These are phyloP conservation scores for Monoraphidium neglectum DNA, from an alignment of 139 green algal species.

Conservation along the genomic window DNA sequence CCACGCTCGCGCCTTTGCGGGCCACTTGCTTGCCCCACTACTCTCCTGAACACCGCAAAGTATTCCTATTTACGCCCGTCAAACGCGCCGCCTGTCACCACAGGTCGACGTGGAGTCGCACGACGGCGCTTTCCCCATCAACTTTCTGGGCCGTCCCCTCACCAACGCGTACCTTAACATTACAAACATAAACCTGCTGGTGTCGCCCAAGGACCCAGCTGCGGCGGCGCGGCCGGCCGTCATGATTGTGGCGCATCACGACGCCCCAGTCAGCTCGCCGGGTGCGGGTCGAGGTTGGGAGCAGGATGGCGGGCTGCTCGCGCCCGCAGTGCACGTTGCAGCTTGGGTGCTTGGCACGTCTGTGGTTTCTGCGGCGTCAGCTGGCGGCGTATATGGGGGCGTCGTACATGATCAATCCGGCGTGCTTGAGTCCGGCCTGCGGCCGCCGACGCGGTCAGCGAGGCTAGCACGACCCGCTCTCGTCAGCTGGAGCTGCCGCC, in stretches of 20 bases:
- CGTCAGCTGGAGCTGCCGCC: too few relatives aligned
- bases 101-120: background rate
- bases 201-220: slow-evolving; percentile 4
- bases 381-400: background rate
- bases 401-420: background rate
- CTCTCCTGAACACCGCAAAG: background rate
- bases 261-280: slow-evolving; percentile 24
- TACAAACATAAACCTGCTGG: slow-evolving; percentile 27
- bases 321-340: background rate
- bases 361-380: background rate
- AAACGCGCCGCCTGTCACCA: background rate
- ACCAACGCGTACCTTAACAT: slow-evolving; percentile 25
- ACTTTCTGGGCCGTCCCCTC: background rate
- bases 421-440: too few relatives aligned
- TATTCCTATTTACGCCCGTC: slow-evolving; percentile 2
- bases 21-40: background rate
- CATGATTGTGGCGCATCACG: slow-evolving; percentile 31
- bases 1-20: too few relatives aligned
- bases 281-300: background rate
- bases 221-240: slow-evolving; percentile 17
- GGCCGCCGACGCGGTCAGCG: too few relatives aligned
- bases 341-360: background rate
- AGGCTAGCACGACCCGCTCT: too few relatives aligned
- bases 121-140: background rate
- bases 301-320: background rate